These are phyloP conservation scores for Yarrowia sp. DNA, from an alignment of 805 yeast species.

Conservation along the genomic window DNA sequence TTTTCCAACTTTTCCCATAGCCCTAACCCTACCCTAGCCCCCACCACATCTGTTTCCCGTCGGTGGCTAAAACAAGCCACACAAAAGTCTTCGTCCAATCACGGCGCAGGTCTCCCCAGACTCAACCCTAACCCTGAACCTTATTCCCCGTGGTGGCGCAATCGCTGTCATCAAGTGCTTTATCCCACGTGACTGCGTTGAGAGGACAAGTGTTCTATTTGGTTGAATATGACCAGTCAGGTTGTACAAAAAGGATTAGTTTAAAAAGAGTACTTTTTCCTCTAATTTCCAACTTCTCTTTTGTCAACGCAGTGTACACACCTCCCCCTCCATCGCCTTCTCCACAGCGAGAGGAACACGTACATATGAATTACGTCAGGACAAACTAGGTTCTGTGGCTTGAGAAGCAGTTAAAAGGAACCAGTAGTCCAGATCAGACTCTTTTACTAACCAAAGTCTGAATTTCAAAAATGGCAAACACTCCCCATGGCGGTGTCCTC, in stretches of 20 bases:
- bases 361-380: background rate
- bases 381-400: background rate
- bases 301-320: background rate
- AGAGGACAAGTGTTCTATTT: too few species aligned
- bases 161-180: constrained; percentile 4
- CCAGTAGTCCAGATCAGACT: too few species aligned
- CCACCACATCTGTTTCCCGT: too few species aligned
- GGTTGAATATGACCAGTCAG: too few species aligned
- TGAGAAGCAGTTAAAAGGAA: background rate
- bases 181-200: constrained; percentile 14
- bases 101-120: background rate
- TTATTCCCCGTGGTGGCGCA: background rate
- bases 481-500: constrained; percentile 90
- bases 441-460: too few species aligned
- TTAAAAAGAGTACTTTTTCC: too few species aligned
- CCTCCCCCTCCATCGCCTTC: background rate
- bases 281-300: background rate
- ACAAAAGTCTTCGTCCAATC: background rate
- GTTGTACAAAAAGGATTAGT: too few species aligned
- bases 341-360: background rate
- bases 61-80: constrained; percentile 9
- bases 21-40: background rate
- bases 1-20: background rate
- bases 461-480: constrained; percentile 39
- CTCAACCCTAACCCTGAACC: background rate